Evolutionary conservation across 257 asterid species (phyloP), one percentile per base, ranked within the genome.

Genomic region (Vinca minor): DNA sequence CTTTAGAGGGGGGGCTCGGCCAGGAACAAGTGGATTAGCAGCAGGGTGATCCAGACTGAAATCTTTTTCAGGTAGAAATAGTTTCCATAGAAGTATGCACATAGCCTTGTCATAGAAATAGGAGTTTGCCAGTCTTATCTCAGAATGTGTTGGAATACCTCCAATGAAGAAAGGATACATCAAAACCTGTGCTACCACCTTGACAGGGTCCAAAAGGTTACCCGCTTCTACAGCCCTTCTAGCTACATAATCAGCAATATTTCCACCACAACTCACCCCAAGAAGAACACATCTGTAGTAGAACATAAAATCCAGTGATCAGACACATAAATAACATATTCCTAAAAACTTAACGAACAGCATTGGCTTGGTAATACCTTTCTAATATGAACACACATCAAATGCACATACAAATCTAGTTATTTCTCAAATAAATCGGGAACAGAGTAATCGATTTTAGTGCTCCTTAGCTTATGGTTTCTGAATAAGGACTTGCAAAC

Each of bases 201-300:
- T 89, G 49, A 89, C 95, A 25, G 98, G 98, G 71, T 92, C 95
- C 75, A 89, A 74, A 67, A 74, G 85, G 48, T 81, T 87, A 26
- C 95, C 88, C 0, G 80, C 85, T 74, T 89, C 98, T 8, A 92
- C 86, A 1, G 98, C 87, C 83, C 84, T 87, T 62, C 91, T 76
- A 52, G 95, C 73, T 59, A 89, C 86, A 39, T 78, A 81, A 58
- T 89, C 82, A 13, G 98, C 96, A 62, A 92, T 87, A 53, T 89
- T 89, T 61, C 94, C 98, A 36, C 98, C 98, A 56, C 95, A 92
- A 65, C 98, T 89, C 67, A 84, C 98, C 59, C 98, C 98, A 46
- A 92, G 95, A 71, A 89, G 94, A 38, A 92, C 96, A 69, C 96
- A 92, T 69, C 98, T 92, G 95, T 42, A 31, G 49, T 55, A 72